Evolutionary conservation across 108 stramenopile species (phyloP).

Genomic region (Pseudonitzschia pungens): DNA sequence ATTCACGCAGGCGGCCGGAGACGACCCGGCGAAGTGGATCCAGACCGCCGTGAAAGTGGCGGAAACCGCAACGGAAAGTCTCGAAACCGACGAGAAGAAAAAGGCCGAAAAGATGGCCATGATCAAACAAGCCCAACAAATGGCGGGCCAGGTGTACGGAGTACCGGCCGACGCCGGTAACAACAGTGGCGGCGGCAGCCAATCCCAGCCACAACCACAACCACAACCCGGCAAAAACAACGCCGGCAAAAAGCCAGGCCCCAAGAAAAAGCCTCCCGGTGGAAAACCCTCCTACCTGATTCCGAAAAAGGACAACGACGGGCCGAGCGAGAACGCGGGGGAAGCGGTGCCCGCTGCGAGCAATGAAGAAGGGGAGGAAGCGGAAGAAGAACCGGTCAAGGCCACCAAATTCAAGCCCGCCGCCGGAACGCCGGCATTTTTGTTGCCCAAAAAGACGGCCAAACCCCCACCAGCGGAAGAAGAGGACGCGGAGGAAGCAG

Average conservation of each 20-base stretch:
- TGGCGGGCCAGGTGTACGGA: background rate
- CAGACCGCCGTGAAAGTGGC: background rate
- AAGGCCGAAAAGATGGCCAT: background rate
- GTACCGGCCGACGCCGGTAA: background rate
- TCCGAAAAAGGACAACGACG: background rate
- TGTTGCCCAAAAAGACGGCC: background rate
- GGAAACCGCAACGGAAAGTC: background rate
- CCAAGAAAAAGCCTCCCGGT: background rate
- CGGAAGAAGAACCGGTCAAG: background rate
- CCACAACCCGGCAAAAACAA: background rate
- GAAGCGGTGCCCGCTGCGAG: background rate
- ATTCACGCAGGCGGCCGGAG: background rate
- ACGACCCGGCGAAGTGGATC: background rate
- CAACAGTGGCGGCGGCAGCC: background rate
- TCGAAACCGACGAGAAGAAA: background rate
- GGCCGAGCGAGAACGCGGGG: background rate
- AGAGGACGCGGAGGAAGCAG: background rate
- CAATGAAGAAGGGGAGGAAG: background rate
- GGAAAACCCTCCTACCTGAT: conserved; percentile 13
- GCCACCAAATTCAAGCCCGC: background rate
- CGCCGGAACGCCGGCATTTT: background rate
- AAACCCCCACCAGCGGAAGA: background rate
- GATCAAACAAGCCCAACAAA: background rate
- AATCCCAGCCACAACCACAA: background rate
- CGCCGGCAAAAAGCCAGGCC: background rate